Conservation (phyloP, 1,284 basidiomycete species). For the Rhizoctonia solani region DNA sequence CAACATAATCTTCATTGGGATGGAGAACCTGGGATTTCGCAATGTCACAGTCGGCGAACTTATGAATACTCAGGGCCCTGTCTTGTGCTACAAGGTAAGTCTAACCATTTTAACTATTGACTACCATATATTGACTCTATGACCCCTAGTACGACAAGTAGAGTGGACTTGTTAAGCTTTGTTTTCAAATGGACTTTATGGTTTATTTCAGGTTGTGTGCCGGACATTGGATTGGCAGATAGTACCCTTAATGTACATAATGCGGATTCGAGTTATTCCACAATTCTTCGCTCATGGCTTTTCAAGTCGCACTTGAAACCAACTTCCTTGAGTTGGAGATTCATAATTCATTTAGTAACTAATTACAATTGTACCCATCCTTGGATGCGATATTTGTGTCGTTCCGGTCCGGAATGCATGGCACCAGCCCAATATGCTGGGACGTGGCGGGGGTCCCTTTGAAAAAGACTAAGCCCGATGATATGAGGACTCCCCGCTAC, state of each 20-base stretch:
- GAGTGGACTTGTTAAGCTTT: not conserved
- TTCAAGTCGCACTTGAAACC: too few species aligned
- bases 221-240: not conserved
- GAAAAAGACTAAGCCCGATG: too few species aligned
- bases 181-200: not conserved
- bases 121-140: not conserved
- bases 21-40: constrained; percentile 13
- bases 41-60: constrained; percentile 31
- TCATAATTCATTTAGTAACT: too few species aligned
- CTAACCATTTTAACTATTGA: not conserved
- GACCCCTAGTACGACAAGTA: constrained; percentile 17
- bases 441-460: too few species aligned
- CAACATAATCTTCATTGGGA: constrained; percentile 13
- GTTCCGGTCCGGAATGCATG: too few species aligned
- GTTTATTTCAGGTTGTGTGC: not conserved
- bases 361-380: too few species aligned
- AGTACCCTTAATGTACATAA: not conserved
- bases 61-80: constrained; percentile 22
- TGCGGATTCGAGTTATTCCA: not conserved
- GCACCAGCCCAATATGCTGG: too few species aligned
- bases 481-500: too few species aligned
- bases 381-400: too few species aligned
- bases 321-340: too few species aligned
- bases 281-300: not conserved
- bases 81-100: constrained; percentile 31